These are phyloP conservation scores for Mycena chlorophos DNA, from an alignment of 768 basidiomycete genomes.

Conservation along the genomic window DNA sequence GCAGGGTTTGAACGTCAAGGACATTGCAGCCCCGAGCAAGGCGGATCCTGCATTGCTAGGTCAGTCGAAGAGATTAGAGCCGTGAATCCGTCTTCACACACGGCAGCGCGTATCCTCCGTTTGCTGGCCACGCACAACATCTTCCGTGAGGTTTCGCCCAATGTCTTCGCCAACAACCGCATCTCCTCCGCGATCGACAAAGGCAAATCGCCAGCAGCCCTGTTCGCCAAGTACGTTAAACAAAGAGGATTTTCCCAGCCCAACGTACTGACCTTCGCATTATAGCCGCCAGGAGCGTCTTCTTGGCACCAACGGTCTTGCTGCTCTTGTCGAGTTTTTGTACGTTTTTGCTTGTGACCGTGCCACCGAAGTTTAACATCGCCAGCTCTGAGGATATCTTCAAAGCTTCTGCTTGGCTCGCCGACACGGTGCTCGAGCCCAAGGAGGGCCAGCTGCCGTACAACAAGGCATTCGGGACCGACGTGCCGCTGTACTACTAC, in stretches of 20 bases:
- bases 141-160: not conserved
- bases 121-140: not conserved
- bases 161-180: not conserved
- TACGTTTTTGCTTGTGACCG: not conserved
- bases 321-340: conserved; percentile 11
- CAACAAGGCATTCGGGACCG: conserved; percentile 20
- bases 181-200: not conserved
- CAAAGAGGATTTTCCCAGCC: conserved; percentile 30
- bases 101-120: conserved; percentile 20
- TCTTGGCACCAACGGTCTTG: conserved; percentile 1
- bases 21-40: conserved; percentile 25
- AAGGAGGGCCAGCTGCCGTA: not conserved
- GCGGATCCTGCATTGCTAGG: conserved; percentile 27
- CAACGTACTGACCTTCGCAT: conserved; percentile 23
- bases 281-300: conserved; percentile 2
- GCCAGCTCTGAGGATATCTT: conserved; percentile 6
- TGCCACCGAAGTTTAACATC: not conserved
- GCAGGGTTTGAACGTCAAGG: conserved; percentile 27
- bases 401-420: not conserved
- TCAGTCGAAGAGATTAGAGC: conserved; percentile 9
- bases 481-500: conserved; percentile 19
- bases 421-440: conserved; percentile 3
- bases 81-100: not conserved
- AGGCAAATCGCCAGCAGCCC: not conserved
- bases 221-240: conserved; percentile 28